phyloP scores from a whole-genome alignment of 1,284 basidiomycete species.

The Chondrostereum purpureum region DNA sequence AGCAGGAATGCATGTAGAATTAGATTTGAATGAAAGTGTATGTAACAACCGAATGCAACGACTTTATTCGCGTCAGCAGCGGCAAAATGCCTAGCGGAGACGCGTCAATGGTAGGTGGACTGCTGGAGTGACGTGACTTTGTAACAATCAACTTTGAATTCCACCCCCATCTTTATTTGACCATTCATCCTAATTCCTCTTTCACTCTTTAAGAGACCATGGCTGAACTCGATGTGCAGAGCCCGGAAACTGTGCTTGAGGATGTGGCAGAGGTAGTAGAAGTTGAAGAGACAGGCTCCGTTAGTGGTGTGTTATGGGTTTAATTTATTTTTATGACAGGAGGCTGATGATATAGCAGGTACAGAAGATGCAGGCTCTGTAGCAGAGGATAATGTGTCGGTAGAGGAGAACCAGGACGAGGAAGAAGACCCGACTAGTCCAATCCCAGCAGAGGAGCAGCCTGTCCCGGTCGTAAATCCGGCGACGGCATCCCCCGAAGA shows the following conservation, averaged over 20 bases:
- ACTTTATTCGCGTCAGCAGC: too few species aligned
- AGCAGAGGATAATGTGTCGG: slow-evolving; percentile 6
- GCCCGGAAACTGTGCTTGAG: slow-evolving; percentile 20
- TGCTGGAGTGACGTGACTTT: slow-evolving; percentile 18
- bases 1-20: too few species aligned
- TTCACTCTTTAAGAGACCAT: slow-evolving; percentile 31
- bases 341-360: slow-evolving; percentile 31
- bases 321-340: too few species aligned
- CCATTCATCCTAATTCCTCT: slow-evolving; percentile 18
- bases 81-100: not conserved
- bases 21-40: too few species aligned
- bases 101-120: slow-evolving; percentile 26
- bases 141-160: slow-evolving; percentile 6
- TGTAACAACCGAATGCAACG: too few species aligned
- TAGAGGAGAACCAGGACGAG: slow-evolving; percentile 12
- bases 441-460: slow-evolving; percentile 1
- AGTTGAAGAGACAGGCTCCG: slow-evolving; percentile 10
- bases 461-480: slow-evolving; percentile 10
- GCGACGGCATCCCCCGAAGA: slow-evolving; percentile 12
- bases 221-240: slow-evolving; percentile 37
- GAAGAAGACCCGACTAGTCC: slow-evolving; percentile 2
- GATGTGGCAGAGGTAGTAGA: slow-evolving; percentile 16
- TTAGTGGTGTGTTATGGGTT: too few species aligned
- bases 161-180: too few species aligned
- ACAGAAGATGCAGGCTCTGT: not conserved